Evolutionary conservation across 371 early-diverging fungal genomes (phyloP).

Genomic region (Mortierella sp.): DNA sequence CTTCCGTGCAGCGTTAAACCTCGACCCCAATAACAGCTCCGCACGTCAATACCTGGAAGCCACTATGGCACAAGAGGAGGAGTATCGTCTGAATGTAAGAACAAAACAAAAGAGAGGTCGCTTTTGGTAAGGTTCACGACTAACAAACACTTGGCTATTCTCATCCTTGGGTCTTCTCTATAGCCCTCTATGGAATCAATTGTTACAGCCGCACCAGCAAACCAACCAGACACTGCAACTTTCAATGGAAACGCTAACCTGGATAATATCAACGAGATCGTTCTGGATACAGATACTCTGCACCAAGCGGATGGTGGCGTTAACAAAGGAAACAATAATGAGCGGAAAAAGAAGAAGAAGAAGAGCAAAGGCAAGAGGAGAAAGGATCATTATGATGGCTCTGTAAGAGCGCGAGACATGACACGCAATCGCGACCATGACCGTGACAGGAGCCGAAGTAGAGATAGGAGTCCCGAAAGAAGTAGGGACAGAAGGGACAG

Average conservation of each 20-base stretch:
- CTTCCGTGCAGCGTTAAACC: conserved; percentile 38
- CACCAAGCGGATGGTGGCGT: conserved; percentile 3
- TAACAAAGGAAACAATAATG: conserved; percentile 31
- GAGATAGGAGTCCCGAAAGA: conserved; percentile 18
- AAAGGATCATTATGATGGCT: conserved; percentile 44
- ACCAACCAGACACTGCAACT: background rate
- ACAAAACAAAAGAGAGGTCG: background rate
- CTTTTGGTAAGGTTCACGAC: too few species aligned
- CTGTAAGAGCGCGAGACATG: conserved; percentile 33
- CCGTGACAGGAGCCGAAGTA: conserved; percentile 20
- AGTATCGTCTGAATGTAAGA: conserved; percentile 30
- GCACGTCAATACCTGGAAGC: conserved; percentile 44
- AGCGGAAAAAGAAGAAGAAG: conserved; percentile 31
- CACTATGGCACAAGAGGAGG: conserved; percentile 40
- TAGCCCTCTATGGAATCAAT: conserved; percentile 10
- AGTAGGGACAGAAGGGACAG: conserved; percentile 12
- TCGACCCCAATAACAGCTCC: conserved; percentile 33
- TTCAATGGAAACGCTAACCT: conserved; percentile 24
- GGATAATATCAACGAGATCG: conserved; percentile 51
- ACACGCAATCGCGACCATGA: conserved; percentile 20
- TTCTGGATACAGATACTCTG: conserved; percentile 30
- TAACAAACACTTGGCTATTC: too few species aligned
- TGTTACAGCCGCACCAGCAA: background rate
- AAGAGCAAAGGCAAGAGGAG: conserved; percentile 18
- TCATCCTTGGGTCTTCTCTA: background rate